Evolutionary conservation across 75 land plant genomes (phyloP).

Genomic region (Larix kaempferi): DNA sequence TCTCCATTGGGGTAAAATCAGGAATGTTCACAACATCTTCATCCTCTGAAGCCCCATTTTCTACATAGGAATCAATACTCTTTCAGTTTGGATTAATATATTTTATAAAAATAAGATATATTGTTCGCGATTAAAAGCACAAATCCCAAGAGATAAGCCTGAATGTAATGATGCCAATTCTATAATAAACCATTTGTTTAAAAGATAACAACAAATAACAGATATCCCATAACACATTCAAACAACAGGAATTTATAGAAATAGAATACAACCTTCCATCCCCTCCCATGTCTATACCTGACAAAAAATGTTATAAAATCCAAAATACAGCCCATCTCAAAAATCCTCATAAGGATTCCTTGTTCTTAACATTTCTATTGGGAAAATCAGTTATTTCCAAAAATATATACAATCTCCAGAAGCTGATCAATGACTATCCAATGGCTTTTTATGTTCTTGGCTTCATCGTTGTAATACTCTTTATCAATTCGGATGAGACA

Average conservation of each 20-base stretch:
- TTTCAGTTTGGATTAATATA: neutral
- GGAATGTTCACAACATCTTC: constrained; percentile 45
- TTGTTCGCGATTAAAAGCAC: too few relatives aligned
- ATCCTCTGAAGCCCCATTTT: neutral
- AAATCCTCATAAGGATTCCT: too few relatives aligned
- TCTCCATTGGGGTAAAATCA: constrained; percentile 56
- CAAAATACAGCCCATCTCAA: too few relatives aligned
- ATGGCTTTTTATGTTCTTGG: too few relatives aligned
- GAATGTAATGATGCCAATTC: neutral
- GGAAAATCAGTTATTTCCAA: too few relatives aligned
- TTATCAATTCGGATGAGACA: too few relatives aligned
- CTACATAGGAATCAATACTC: constrained; percentile 9
- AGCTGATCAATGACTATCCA: too few relatives aligned
- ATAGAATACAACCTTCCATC: neutral
- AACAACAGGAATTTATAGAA: neutral
- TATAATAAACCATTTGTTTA: neutral
- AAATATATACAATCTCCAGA: too few relatives aligned
- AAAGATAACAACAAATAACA: neutral
- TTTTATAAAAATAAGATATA: neutral
- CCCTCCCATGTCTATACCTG: too few relatives aligned
- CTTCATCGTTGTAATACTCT: too few relatives aligned
- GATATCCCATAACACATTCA: neutral
- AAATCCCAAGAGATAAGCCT: neutral
- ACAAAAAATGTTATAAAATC: too few relatives aligned
- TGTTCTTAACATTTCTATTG: too few relatives aligned